A percentile compares a stretch with the other conserved stretches of the same genome.
Conservation (phyloP, 805 yeast species). For the Starmerella powellii region DNA sequence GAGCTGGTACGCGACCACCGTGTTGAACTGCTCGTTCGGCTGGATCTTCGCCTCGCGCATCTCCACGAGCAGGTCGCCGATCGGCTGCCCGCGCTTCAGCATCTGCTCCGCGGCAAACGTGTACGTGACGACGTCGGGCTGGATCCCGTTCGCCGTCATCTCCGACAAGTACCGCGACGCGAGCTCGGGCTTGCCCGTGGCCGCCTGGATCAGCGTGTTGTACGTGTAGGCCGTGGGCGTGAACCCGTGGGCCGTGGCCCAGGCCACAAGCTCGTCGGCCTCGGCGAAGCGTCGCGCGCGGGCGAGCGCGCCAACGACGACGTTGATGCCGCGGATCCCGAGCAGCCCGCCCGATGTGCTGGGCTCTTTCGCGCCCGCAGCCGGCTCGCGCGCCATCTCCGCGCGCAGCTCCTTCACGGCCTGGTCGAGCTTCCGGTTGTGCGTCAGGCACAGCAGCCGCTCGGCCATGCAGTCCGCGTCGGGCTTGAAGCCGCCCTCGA, state of each 20-base stretch:
- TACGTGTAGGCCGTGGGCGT: slow-evolving; percentile 39
- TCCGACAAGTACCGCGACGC: slow-evolving; percentile 37
- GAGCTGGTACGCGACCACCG: slow-evolving; percentile 45
- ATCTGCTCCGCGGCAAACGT: slow-evolving; percentile 45
- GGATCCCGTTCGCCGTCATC: slow-evolving; percentile 34
- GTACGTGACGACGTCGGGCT: slow-evolving; percentile 52
- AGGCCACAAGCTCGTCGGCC: slow-evolving; percentile 36
- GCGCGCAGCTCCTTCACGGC: slow-evolving; percentile 33
- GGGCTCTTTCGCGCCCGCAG: neutral
- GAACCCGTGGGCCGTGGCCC: slow-evolving; percentile 29
- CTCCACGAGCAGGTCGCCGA: slow-evolving; percentile 32
- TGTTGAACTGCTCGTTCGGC: slow-evolving; percentile 34
- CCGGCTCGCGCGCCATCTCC: slow-evolving; percentile 21
- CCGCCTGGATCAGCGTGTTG: slow-evolving; percentile 40
- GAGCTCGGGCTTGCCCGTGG: slow-evolving; percentile 33
- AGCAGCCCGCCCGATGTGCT: slow-evolving; percentile 23
- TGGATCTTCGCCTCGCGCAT: slow-evolving; percentile 35
- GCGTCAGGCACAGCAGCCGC: slow-evolving; percentile 39
- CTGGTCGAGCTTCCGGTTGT: slow-evolving; percentile 33
- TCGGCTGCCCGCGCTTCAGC: slow-evolving; percentile 37
- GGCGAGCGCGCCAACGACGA: slow-evolving; percentile 37
- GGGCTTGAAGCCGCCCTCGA: slow-evolving; percentile 31
- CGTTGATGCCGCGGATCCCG: slow-evolving; percentile 30
- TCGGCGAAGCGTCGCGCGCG: slow-evolving; percentile 33
- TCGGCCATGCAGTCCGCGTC: slow-evolving; percentile 38